Conservation (phyloP, 495 filamentous ascomycete species). For the Aspergillus conjunctus region DNA sequence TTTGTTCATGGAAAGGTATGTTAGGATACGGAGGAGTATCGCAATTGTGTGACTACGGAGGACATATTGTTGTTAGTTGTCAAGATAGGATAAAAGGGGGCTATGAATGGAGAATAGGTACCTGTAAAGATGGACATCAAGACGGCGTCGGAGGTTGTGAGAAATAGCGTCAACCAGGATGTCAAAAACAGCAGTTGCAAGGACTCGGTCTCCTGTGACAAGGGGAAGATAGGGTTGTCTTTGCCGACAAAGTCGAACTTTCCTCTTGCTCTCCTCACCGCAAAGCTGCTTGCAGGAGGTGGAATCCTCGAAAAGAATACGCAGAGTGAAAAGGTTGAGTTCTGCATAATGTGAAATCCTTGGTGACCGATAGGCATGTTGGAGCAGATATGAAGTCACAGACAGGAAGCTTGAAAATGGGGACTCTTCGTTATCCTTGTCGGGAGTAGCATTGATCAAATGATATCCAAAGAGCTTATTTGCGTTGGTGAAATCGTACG, state of each 20-base stretch:
- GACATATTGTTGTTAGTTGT: conserved; percentile 8
- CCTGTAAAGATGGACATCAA: conserved; percentile 85
- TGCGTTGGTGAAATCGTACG: conserved; percentile 90
- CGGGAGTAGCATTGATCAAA: conserved; percentile 63
- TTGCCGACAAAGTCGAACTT: conserved; percentile 86
- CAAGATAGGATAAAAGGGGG: background rate
- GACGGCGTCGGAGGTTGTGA: conserved; percentile 83
- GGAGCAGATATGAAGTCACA: conserved; percentile 86
- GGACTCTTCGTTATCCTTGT: conserved; percentile 67
- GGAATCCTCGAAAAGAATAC: conserved; percentile 86
- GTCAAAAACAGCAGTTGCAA: conserved; percentile 78
- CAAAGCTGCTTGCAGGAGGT: conserved; percentile 82
- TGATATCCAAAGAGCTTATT: conserved; percentile 96
- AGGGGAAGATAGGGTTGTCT: conserved; percentile 84
- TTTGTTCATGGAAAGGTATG: conserved; percentile 78
- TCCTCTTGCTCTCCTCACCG: conserved; percentile 72
- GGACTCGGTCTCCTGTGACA: conserved; percentile 66
- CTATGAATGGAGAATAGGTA: conserved; percentile 28
- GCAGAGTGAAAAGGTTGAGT: conserved; percentile 78
- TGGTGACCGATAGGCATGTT: conserved; percentile 84
- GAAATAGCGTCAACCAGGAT: conserved; percentile 87
- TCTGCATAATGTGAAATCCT: conserved; percentile 79
- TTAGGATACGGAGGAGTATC: conserved; percentile 76
- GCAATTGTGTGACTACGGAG: conserved; percentile 57
- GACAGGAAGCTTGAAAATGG: conserved; percentile 85